These are phyloP conservation scores for Ganoderma sp. DNA, from an alignment of 1,284 basidiomycete genomes.

Conservation along the genomic window DNA sequence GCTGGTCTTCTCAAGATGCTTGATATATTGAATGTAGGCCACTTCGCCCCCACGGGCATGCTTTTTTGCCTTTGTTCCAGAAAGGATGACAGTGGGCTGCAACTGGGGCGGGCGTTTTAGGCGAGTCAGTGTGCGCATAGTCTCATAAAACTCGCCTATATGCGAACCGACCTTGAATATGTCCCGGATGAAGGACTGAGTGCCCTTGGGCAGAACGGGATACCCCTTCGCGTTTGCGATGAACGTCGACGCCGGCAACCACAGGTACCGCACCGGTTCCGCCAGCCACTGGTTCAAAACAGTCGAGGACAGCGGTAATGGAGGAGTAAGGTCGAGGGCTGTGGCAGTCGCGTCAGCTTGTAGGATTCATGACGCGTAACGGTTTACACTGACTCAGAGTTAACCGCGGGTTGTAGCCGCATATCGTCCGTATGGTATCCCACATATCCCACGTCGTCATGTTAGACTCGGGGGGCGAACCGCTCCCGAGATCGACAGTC, in stretches of 20 bases:
- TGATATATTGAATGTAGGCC: slow-evolving; percentile 91
- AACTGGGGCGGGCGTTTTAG: slow-evolving; percentile 56
- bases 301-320: slow-evolving; percentile 77
- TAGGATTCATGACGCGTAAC: not conserved
- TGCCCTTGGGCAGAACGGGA: slow-evolving; percentile 93
- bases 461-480: slow-evolving; percentile 55
- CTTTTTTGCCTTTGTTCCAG: slow-evolving; percentile 64
- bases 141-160: slow-evolving; percentile 11
- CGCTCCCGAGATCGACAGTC: slow-evolving; percentile 14
- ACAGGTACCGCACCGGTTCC: slow-evolving; percentile 88
- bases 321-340: slow-evolving; percentile 91
- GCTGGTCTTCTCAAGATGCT: slow-evolving; percentile 82
- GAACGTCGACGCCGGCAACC: slow-evolving; percentile 89
- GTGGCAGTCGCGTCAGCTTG: slow-evolving; percentile 9
- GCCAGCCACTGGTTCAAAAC: slow-evolving; percentile 88
- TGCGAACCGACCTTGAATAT: slow-evolving; percentile 76
- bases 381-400: slow-evolving; percentile 68
- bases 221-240: slow-evolving; percentile 97
- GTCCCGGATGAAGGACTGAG: slow-evolving; percentile 87
- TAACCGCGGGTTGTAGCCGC: slow-evolving; percentile 85
- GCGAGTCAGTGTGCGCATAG: not conserved
- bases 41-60: slow-evolving; percentile 84
- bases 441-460: slow-evolving; percentile 97
- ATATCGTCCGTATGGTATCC: slow-evolving; percentile 91
- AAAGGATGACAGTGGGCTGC: slow-evolving; percentile 82